phyloP scores from a whole-genome alignment of 352 stramenopile genomes.

The Phytophthora megakarya region DNA sequence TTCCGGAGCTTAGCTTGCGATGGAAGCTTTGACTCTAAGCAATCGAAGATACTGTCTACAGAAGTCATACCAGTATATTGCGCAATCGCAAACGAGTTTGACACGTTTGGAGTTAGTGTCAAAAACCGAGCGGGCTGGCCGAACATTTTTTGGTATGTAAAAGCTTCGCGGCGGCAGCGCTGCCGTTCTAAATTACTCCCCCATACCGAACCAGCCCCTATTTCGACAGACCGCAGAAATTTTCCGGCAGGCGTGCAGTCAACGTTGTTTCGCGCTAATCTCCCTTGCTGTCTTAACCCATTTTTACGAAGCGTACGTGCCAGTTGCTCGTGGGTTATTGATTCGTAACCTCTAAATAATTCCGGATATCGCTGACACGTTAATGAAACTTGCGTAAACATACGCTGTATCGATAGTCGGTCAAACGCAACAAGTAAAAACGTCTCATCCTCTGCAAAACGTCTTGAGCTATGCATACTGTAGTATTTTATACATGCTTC shows the following conservation, averaged over 20 bases:
- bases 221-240: neutral
- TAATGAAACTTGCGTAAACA: constrained; percentile 2
- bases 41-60: constrained; percentile 5
- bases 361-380: neutral
- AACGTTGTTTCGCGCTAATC: neutral
- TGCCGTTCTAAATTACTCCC: constrained; percentile 4
- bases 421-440: constrained; percentile 8
- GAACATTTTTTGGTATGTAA: constrained; percentile 5
- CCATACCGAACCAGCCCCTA: constrained; percentile 1
- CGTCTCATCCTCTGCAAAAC: constrained; percentile 8
- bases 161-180: neutral
- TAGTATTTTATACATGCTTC: constrained; percentile 12
- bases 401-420: neutral
- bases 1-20: neutral
- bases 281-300: constrained; percentile 1
- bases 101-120: constrained; percentile 5
- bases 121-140: constrained; percentile 2
- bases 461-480: neutral
- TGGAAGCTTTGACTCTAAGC: neutral
- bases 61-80: constrained; percentile 1
- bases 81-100: neutral
- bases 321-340: constrained; percentile 1
- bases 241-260: neutral
- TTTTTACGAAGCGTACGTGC: neutral
- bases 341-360: neutral